Evolutionary conservation across 1,284 basidiomycete genomes (phyloP), one percentile per base, ranked within the genome.

Genomic region (Melampsora americana): DNA sequence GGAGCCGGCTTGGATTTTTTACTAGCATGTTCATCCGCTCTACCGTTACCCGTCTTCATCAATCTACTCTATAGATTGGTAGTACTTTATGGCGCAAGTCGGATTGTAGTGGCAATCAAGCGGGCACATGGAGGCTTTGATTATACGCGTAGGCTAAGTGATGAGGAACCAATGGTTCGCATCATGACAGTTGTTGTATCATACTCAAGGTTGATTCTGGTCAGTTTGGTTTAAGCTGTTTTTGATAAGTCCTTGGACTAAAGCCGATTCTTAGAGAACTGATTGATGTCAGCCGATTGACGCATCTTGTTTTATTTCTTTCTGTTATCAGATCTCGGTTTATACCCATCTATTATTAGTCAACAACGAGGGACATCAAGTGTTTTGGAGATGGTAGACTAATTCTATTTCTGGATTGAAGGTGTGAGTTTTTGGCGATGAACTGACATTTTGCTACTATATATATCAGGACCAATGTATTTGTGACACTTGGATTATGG

Each of bases 81-180:
- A 11, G 90, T 95, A 39, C 84, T 95, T n/a, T 91, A 95, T 79
- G 85, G 91, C 71, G 92, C 92, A 2, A 92, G 92, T 11, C 87
- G 89, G 62, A 92, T 95, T 77, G 84, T 92, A 50, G 90, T 91
- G 20, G 90, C 89, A 5, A 92, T 92, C 70, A 90, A 90, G 56
- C 88, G 87, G n/a, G 89, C 91, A 79, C 88, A 86, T 79, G 92
- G 90, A 89, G 90, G 90, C 78, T 85, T 84, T 1, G 90, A 90
- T 78, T 86, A 87, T 35, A 87, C 66, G 46, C 46, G 61, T 7
- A 56, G 68, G 2, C n/a, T 78, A 23, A 66, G 75, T 28, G 74
- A 77, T 44, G 74, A 77, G 59, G 74, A 77, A 44, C 71, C 71
- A 11, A 74, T 69, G 62, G 61, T 74, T 39, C 48, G 71, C 26